Conservation (phyloP, 352 stramenopile species). For the Phytophthora palmivora region DNA sequence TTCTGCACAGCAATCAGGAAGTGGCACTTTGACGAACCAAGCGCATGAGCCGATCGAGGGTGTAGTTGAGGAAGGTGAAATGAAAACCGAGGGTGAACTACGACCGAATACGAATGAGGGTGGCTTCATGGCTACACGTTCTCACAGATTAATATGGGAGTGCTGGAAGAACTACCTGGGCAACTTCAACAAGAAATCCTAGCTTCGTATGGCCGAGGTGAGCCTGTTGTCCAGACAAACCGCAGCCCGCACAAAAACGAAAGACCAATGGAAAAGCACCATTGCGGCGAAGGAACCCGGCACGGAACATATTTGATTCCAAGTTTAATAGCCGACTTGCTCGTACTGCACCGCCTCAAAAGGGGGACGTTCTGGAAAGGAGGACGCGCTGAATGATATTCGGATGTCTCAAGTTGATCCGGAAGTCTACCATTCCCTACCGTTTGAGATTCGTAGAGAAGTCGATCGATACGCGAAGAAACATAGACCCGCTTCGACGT, state of each 20-base stretch:
- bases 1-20: conserved; percentile 10
- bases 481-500: conserved; percentile 24
- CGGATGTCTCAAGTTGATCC: conserved; percentile 82
- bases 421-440: conserved; percentile 78
- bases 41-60: neutral
- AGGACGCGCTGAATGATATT: conserved; percentile 67
- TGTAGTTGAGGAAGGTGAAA: conserved; percentile 12
- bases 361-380: conserved; percentile 12
- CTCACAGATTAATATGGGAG: conserved; percentile 72
- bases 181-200: conserved; percentile 70
- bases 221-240: neutral
- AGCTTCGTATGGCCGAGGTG: conserved; percentile 32
- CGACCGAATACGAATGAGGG: neutral
- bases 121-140: conserved; percentile 27
- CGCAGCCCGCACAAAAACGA: conserved; percentile 15
- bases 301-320: conserved; percentile 46
- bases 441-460: conserved; percentile 70
- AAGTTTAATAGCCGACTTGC: conserved; percentile 29
- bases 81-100: conserved; percentile 21
- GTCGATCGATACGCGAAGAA: conserved; percentile 75
- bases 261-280: conserved; percentile 43
- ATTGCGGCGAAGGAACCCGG: conserved; percentile 24
- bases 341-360: neutral
- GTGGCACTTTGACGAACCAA: neutral
- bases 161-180: conserved; percentile 66